phyloP scores from a whole-genome alignment of 1,284 basidiomycete genomes.

The Irpex rosettiformis region DNA sequence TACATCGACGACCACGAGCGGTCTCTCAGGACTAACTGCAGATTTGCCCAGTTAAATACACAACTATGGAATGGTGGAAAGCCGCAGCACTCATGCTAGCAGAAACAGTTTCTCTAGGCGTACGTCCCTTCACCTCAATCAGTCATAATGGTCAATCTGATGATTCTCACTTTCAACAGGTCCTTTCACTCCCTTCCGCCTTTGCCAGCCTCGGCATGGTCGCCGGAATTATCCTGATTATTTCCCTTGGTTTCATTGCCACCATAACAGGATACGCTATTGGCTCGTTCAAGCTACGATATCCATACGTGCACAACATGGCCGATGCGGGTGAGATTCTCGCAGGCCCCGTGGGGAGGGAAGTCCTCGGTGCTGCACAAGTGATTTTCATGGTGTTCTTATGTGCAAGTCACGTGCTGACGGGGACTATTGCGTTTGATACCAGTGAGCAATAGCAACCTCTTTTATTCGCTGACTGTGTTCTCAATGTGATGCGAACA shows the following conservation, averaged over 20 bases:
- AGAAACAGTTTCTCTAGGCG: conserved; percentile 30
- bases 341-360: conserved; percentile 45
- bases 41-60: conserved; percentile 26
- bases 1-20: not conserved
- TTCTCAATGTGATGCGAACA: too few relatives aligned
- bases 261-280: conserved; percentile 28
- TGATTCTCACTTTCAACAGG: conserved; percentile 16
- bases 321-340: conserved; percentile 50
- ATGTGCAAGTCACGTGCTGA: conserved; percentile 31
- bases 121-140: not conserved
- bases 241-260: conserved; percentile 27
- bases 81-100: conserved; percentile 32
- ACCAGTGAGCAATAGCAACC: conserved; percentile 25
- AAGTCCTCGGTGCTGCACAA: conserved; percentile 45
- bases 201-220: conserved; percentile 29
- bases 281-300: conserved; percentile 29
- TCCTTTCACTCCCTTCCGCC: conserved; percentile 29
- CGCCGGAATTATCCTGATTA: conserved; percentile 27
- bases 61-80: conserved; percentile 35
- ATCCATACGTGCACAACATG: conserved; percentile 33
- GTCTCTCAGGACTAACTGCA: not conserved
- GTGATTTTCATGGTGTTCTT: conserved; percentile 46
- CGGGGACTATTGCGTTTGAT: conserved; percentile 31
- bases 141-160: not conserved
- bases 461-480: too few relatives aligned